Evolutionary conservation across 2,329 filamentous ascomycete genomes (phyloP).

Genomic region (Xylariomycetidae sp.): DNA sequence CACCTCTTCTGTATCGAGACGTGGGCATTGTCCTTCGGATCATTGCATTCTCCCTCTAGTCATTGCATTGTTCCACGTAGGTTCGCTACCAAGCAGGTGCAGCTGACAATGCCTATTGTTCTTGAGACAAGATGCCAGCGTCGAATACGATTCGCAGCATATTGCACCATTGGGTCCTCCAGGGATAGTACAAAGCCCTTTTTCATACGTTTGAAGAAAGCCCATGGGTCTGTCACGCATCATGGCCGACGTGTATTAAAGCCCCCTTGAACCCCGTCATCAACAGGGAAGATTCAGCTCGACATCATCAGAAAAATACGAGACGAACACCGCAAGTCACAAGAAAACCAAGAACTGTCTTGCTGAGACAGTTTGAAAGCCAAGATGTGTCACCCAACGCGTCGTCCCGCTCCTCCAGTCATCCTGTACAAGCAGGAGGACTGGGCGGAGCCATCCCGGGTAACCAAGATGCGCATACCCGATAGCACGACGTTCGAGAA

Average conservation of each 20-base stretch:
- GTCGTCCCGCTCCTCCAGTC: constrained; percentile 2
- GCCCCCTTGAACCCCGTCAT: no score
- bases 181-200: no score
- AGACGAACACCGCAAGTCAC: neutral
- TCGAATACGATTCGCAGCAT: no score
- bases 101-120: neutral
- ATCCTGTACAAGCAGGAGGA: constrained; percentile 2
- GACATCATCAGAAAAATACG: neutral
- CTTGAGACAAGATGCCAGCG: no score
- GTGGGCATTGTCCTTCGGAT: no score
- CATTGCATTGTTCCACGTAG: neutral
- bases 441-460: neutral
- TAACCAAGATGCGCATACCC: constrained; percentile 1
- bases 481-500: constrained; percentile 1
- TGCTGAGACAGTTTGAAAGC: neutral
- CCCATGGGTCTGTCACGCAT: no score
- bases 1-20: no score
- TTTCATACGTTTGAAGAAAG: no score
- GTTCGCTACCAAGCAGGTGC: neutral
- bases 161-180: no score
- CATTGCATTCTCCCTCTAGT: no score
- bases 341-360: neutral
- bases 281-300: no score
- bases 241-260: no score
- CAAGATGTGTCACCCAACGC: neutral